Conservation (phyloP, 2,329 filamentous ascomycete genomes). For the Trichoderma semiorbis region DNA sequence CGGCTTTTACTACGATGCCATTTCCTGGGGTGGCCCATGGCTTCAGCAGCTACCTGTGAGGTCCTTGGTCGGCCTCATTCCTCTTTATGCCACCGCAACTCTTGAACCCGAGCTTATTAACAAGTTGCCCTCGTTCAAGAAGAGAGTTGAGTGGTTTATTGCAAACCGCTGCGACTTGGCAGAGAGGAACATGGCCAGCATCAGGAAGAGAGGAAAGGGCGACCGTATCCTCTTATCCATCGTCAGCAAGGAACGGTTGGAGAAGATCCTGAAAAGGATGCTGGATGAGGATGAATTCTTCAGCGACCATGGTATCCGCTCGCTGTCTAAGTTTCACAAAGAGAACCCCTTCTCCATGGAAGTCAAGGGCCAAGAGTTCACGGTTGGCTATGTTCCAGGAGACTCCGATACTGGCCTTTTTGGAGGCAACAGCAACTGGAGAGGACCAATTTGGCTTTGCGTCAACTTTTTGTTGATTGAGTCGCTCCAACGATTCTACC, state of each 20-base stretch:
- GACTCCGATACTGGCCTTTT: conserved; percentile 95
- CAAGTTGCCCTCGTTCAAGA: conserved; percentile 88
- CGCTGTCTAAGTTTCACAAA: conserved; percentile 86
- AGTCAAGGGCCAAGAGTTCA: conserved; percentile 86
- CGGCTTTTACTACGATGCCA: conserved; percentile 97
- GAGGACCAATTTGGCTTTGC: conserved; percentile 91
- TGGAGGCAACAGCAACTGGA: conserved; percentile 97
- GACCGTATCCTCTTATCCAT: conserved; percentile 83
- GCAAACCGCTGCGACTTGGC: conserved; percentile 82
- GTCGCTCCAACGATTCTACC: conserved; percentile 89
- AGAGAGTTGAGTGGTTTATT: conserved; percentile 90
- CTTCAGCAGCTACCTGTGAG: conserved; percentile 88
- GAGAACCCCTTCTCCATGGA: conserved; percentile 92
- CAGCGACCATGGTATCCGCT: conserved; percentile 84
- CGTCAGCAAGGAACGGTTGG: conserved; percentile 87
- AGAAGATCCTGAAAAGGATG: conserved; percentile 87
- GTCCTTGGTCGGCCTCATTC: conserved; percentile 89
- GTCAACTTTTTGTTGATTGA: conserved; percentile 95
- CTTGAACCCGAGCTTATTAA: conserved; percentile 92
- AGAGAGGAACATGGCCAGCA: conserved; percentile 91
- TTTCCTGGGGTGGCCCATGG: conserved; percentile 92
- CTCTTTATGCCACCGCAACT: conserved; percentile 86
- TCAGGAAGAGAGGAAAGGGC: conserved; percentile 84
- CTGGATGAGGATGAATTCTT: conserved; percentile 92
- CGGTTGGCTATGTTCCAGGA: conserved; percentile 86